Evolutionary conservation across 2,329 filamentous ascomycete species (phyloP).

Genomic region (Diaporthe sp.): DNA sequence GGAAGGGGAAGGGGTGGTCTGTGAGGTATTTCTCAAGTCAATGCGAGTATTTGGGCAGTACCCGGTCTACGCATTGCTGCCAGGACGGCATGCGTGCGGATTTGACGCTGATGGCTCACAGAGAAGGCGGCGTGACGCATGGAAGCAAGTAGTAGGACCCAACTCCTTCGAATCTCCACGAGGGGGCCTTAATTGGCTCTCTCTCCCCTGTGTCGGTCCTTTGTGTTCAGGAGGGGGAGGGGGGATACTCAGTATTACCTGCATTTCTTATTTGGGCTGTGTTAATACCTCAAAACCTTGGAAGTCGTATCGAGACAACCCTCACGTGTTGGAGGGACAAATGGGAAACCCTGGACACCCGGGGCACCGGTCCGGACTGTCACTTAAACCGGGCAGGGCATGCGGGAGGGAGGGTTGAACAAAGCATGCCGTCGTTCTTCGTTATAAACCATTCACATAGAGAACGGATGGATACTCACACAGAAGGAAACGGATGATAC

Average conservation of each 20-base stretch:
- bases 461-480: too few relatives aligned
- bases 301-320: slow-evolving; percentile 11
- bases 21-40: slow-evolving; percentile 29
- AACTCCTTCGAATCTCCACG: background rate
- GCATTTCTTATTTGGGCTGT: slow-evolving; percentile 9
- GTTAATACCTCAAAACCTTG: slow-evolving; percentile 14
- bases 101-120: background rate
- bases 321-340: background rate
- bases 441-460: background rate
- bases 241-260: background rate
- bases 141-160: background rate
- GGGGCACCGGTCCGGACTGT: slow-evolving; percentile 23
- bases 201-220: background rate
- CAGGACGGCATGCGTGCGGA: background rate
- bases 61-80: background rate
- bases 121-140: slow-evolving; percentile 14
- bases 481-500: too few relatives aligned
- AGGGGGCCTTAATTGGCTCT: background rate
- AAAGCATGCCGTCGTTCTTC: background rate
- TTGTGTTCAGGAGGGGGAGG: background rate
- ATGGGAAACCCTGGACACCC: background rate
- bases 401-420: slow-evolving; percentile 5
- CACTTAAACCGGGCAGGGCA: slow-evolving; percentile 11
- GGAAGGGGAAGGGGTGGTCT: too few relatives aligned
- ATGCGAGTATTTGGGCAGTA: slow-evolving; percentile 14